These are phyloP conservation scores for Chaetomium olivaceum DNA, from an alignment of 2,329 filamentous ascomycete genomes.

Conservation along the genomic window DNA sequence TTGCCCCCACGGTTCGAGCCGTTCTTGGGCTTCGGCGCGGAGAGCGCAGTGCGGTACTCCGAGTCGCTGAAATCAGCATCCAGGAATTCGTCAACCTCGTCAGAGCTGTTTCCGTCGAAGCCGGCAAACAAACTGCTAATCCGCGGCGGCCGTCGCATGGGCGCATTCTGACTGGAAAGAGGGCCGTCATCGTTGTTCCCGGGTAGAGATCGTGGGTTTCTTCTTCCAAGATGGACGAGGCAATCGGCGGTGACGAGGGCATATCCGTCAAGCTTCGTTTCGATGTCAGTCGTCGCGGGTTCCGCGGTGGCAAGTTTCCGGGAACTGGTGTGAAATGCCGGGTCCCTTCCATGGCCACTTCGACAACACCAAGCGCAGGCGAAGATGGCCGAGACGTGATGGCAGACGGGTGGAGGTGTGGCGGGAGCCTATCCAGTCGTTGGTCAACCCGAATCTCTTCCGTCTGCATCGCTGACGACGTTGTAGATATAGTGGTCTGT, in stretches of 20 bases:
- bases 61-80: slow-evolving; percentile 64
- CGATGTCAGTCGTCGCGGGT: slow-evolving; percentile 56
- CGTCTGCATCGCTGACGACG: slow-evolving; percentile 69
- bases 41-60: slow-evolving; percentile 66
- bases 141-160: slow-evolving; percentile 68
- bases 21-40: slow-evolving; percentile 58
- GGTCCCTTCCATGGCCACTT: slow-evolving; percentile 40
- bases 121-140: slow-evolving; percentile 86
- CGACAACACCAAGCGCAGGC: slow-evolving; percentile 42
- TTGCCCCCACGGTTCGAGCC: slow-evolving; percentile 43
- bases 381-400: slow-evolving; percentile 64
- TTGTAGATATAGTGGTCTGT: slow-evolving; percentile 51
- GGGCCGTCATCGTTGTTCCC: slow-evolving; percentile 81
- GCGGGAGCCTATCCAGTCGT: slow-evolving; percentile 71
- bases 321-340: slow-evolving; percentile 54
- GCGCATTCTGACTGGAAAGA: slow-evolving; percentile 59
- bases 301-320: slow-evolving; percentile 57
- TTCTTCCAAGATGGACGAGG: slow-evolving; percentile 34
- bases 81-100: slow-evolving; percentile 63
- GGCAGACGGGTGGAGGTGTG: slow-evolving; percentile 76
- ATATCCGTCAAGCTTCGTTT: slow-evolving; percentile 51
- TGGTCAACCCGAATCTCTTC: slow-evolving; percentile 86
- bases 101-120: slow-evolving; percentile 72
- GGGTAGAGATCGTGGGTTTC: slow-evolving; percentile 68
- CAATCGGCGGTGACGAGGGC: slow-evolving; percentile 50